Base-by-base conservation (phyloP, 257 asterid genomes). In the Coffea canephora region DNA sequence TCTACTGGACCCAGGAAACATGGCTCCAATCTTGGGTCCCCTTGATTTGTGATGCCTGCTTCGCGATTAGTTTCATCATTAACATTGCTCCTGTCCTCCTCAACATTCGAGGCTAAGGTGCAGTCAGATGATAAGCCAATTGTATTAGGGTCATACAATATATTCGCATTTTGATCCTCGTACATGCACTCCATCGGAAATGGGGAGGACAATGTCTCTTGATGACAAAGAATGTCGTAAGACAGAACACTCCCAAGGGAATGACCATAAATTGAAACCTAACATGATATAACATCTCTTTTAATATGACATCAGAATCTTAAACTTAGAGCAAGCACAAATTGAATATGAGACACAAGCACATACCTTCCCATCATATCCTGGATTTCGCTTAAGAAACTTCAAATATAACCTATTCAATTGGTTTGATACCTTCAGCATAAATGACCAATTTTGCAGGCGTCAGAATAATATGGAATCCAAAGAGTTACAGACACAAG, bases 231-330 rank as follows among this genome's bases (percentile, higher is more conserved):
- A 86, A 95, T 95, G 85, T 95, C 98, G 72, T 93, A 95, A 25
- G 98, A 91, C 79, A 95, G 89, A 79, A 95, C 98, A 83, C 99
- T 95, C 87, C 99, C 99, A 81, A 95, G 86, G 76, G 99, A 95
- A 90, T 95, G 99, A 46, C 95, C 99, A 77, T 93, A 95, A 76
- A 95, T 61, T 45, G 99, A 95, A 85, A 95, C 93, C 99, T 95
- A 83, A 84, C 67, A 73, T 68, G 74, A 78, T 67, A 69, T 48
- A 69, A 65, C n/a, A 70, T 68, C 27, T 12, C 31, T 31, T 69
- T 75, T 45, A 21, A 48, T 31, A 59, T 25, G 31, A 43, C 46
- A 69, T 19, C 21, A 57, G 73, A 46, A 73, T 34, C 23, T 61
- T 31, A 54, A 76, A 21, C 5, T 27, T n/a, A 9, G 6, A 80